Conservation (phyloP, 179 eudicot species). For the Beta macrorhiza region DNA sequence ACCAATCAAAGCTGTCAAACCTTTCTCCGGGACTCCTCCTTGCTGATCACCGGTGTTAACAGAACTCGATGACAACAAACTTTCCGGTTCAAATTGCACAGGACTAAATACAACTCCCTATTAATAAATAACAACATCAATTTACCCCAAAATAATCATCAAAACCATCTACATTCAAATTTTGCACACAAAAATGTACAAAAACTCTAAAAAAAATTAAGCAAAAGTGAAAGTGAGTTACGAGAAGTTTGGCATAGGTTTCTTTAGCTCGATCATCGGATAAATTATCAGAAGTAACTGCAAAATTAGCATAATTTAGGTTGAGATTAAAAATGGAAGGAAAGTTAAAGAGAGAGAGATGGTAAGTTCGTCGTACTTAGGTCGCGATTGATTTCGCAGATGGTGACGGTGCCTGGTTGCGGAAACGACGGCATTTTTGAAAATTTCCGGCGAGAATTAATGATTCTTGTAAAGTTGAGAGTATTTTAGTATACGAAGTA, state of each 20-base stretch:
- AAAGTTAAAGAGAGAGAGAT: neutral
- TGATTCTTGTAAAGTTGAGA: neutral
- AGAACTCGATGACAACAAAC: constrained; percentile 16
- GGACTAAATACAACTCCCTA: constrained; percentile 80
- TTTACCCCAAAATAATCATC: neutral
- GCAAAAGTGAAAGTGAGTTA: constrained; percentile 11
- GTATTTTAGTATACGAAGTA: too few species aligned
- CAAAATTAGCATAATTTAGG: neutral
- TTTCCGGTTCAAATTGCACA: constrained; percentile 52
- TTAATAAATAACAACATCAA: neutral
- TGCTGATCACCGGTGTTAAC: constrained; percentile 32
- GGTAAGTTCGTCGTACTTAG: constrained; percentile 43
- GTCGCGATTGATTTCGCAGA: constrained; percentile 89
- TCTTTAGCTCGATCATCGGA: constrained; percentile 72
- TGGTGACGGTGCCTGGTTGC: constrained; percentile 69
- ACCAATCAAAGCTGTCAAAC: constrained; percentile 38
- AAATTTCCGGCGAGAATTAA: neutral
- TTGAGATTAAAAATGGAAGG: neutral
- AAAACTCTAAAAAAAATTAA: neutral
- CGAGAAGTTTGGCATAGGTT: constrained; percentile 70
- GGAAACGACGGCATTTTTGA: constrained; percentile 76
- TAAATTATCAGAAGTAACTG: constrained; percentile 76
- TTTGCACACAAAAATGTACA: too few species aligned
- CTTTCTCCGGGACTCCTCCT: constrained; percentile 34
- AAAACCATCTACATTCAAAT: too few species aligned